Evolutionary conservation across 768 basidiomycete species (phyloP), one percentile per base, ranked within the genome.

Genomic region (Pleurotus eryngii): DNA sequence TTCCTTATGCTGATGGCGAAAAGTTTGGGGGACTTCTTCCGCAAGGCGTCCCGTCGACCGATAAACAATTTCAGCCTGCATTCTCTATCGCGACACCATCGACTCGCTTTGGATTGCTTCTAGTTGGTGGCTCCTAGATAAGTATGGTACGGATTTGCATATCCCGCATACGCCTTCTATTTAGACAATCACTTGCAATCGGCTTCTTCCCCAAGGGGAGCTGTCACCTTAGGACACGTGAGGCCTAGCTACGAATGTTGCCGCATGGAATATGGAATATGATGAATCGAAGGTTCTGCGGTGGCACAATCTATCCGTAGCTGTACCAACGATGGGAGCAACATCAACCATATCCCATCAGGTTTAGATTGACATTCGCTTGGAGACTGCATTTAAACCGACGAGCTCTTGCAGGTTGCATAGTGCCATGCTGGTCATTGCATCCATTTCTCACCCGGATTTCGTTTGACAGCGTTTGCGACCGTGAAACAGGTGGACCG

Each of bases 51-150:
- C 84, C 88, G 57, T 63, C 70, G 14, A 62, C 73, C 39, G 83
- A 86, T 49, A 75, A 81, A 58, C 75, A 79, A 22, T 82, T 83
- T 64, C 79, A 83, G 50, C 71, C 84, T 38, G 81, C 83, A 26
- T 65, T 90, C 43, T 81, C 86, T 39, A 68, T 89, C 30, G 86
- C 84, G 18, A 89, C 87, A 61, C 83, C 89, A 15, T 84, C 85
- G 40, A 78, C 87, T 43, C 78, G 91, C 57, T 90, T 93, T 70
- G 89, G 89, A 14, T 73, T 92, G 65, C 71, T 93, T 46, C 76
- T 91, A 57, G 76, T 89, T 57, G 86, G 82, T 53, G 78, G 73
- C 62, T 68, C 71, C 27, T 58, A 58, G 39, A 22, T 40, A 39
- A 48, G 17, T 48, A 48, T 48, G 46, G 37, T n/a, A 40, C 58